phyloP scores from a whole-genome alignment of 805 yeast species.

The Saccharomycopsis sp. region DNA sequence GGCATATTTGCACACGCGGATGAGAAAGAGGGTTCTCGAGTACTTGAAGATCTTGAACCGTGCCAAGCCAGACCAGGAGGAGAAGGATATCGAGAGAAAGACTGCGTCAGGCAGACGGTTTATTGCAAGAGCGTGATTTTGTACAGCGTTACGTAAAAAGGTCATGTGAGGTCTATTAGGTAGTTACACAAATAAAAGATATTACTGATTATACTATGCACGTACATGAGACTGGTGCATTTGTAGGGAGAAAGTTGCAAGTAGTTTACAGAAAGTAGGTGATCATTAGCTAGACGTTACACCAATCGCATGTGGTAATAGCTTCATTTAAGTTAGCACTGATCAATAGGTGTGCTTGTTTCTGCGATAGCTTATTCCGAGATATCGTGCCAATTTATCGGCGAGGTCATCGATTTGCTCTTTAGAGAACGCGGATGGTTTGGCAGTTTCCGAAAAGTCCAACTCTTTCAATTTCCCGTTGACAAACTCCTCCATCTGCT shows the following conservation, averaged over 20 bases:
- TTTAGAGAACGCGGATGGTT: slow-evolving; percentile 28
- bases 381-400: slow-evolving; percentile 59
- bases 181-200: too few species aligned
- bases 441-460: slow-evolving; percentile 25
- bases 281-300: too few species aligned
- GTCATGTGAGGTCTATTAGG: too few species aligned
- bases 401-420: slow-evolving; percentile 48
- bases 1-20: slow-evolving; percentile 96
- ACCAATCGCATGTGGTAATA: too few species aligned
- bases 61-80: slow-evolving; percentile 89
- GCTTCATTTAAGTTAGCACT: too few species aligned
- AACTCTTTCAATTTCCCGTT: slow-evolving; percentile 42
- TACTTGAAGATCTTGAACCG: slow-evolving; percentile 92
- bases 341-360: too few species aligned
- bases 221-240: too few species aligned
- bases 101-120: slow-evolving; percentile 25
- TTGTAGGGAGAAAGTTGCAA: too few species aligned
- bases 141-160: too few species aligned
- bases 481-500: slow-evolving; percentile 42
- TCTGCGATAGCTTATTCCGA: slow-evolving; percentile 56
- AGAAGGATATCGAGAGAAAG: slow-evolving; percentile 46
- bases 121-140: slow-evolving; percentile 12
- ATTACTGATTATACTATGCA: too few species aligned
- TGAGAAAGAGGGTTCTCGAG: slow-evolving; percentile 92
- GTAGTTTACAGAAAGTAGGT: too few species aligned